These are phyloP conservation scores for Celoporthe dispersa DNA, from an alignment of 2,329 filamentous ascomycete genomes.

Conservation along the genomic window DNA sequence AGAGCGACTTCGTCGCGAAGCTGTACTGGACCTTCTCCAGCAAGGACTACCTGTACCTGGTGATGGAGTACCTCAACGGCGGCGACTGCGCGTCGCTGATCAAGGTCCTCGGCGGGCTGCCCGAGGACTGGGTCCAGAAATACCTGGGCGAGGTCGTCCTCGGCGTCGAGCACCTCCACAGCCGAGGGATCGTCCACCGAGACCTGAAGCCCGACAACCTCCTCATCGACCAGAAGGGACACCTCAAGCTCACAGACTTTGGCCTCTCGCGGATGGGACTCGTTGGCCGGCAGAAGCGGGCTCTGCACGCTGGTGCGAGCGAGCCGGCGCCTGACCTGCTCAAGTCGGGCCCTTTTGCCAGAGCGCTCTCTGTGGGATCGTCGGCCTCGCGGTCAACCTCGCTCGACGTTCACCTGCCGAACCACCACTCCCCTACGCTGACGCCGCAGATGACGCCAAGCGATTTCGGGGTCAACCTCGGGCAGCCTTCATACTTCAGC, in stretches of 20 bases:
- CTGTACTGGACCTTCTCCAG: constrained; percentile 99
- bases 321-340: constrained; percentile 92
- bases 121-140: constrained; percentile 98
- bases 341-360: constrained; percentile 88
- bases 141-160: constrained; percentile 95
- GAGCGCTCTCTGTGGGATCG: constrained; percentile 82
- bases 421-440: constrained; percentile 73
- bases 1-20: constrained; percentile 98
- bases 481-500: constrained; percentile 92
- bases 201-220: constrained; percentile 97
- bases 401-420: constrained; percentile 77
- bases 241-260: constrained; percentile 97
- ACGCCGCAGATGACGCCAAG: constrained; percentile 90
- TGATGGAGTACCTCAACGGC: constrained; percentile 99
- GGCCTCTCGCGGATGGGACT: constrained; percentile 96
- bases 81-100: constrained; percentile 96
- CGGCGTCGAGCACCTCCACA: constrained; percentile 95
- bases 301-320: constrained; percentile 73
- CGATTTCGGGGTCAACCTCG: constrained; percentile 63
- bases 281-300: constrained; percentile 93
- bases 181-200: constrained; percentile 91
- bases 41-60: constrained; percentile 97
- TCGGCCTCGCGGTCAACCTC: constrained; percentile 80
- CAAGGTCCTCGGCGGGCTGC: constrained; percentile 87
- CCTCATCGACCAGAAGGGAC: constrained; percentile 93